A percentile compares a stretch with the other conserved stretches of the same genome.
Conservation (phyloP, 257 asterid species). For the Osmanthus fragrans region DNA sequence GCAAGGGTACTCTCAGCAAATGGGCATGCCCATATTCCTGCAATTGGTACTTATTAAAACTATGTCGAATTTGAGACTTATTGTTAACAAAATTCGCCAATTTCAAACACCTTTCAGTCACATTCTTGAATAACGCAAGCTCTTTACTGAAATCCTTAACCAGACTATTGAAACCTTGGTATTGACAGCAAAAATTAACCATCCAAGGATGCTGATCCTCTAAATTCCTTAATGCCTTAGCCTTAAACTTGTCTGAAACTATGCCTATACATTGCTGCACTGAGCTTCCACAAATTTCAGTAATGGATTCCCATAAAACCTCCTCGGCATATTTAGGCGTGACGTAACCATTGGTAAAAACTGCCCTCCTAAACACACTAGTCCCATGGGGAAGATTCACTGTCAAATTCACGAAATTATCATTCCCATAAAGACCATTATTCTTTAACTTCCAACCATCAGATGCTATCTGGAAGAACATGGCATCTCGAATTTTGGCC, state of each 20-base stretch:
- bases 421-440: constrained; percentile 40
- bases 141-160: constrained; percentile 80
- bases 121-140: constrained; percentile 76
- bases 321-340: constrained; percentile 83
- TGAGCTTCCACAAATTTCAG: constrained; percentile 70
- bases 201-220: constrained; percentile 92
- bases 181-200: constrained; percentile 90
- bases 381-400: constrained; percentile 98
- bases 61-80: constrained; percentile 64
- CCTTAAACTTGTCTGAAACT: constrained; percentile 88
- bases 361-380: constrained; percentile 68
- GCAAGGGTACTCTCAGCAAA: constrained; percentile 54
- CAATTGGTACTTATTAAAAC: constrained; percentile 73
- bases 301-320: constrained; percentile 76
- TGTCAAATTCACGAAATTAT: constrained; percentile 63
- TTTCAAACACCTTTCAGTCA: constrained; percentile 64
- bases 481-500: constrained; percentile 85
- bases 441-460: constrained; percentile 79
- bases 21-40: constrained; percentile 89
- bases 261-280: constrained; percentile 86
- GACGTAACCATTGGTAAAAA: constrained; percentile 64
- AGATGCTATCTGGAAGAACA: constrained; percentile 91
- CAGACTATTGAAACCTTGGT: constrained; percentile 68
- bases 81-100: constrained; percentile 69
- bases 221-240: constrained; percentile 68